A percentile compares a stretch with the other conserved stretches of the same genome.
These are phyloP conservation scores for Rhizopus delemar DNA, from an alignment of 371 early-diverging fungal genomes.

Conservation along the genomic window DNA sequence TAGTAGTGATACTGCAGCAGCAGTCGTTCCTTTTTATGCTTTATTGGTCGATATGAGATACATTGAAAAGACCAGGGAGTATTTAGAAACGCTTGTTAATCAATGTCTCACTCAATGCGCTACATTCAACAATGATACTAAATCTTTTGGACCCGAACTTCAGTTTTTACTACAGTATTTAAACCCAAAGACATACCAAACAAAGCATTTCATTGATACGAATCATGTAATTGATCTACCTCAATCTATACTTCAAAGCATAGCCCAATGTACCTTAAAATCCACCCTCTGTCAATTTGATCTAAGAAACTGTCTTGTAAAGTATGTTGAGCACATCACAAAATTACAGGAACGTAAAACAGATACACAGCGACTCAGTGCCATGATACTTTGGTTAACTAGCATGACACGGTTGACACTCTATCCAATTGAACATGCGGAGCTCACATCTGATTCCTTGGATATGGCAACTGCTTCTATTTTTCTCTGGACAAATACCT, in stretches of 20 bases:
- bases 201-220: slow-evolving; percentile 20
- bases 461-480: slow-evolving; percentile 17
- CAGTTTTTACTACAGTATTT: slow-evolving; percentile 51
- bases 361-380: slow-evolving; percentile 35
- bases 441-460: slow-evolving; percentile 21
- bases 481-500: slow-evolving; percentile 26
- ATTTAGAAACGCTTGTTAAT: slow-evolving; percentile 26
- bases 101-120: slow-evolving; percentile 30
- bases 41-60: slow-evolving; percentile 38
- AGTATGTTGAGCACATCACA: slow-evolving; percentile 37
- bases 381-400: slow-evolving; percentile 54
- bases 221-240: slow-evolving; percentile 22
- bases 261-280: slow-evolving; percentile 15
- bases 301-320: slow-evolving; percentile 31
- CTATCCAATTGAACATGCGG: slow-evolving; percentile 46
- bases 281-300: slow-evolving; percentile 23
- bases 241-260: slow-evolving; percentile 16
- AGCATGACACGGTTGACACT: slow-evolving; percentile 53
- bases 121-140: slow-evolving; percentile 11
- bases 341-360: slow-evolving; percentile 43
- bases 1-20: background rate
- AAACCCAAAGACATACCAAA: slow-evolving; percentile 49
- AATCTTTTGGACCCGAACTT: slow-evolving; percentile 52
- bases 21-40: slow-evolving; percentile 24
- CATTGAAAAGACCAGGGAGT: slow-evolving; percentile 18